Conservation (phyloP, 2,329 filamentous ascomycete species). For the Microdochium paspali region DNA sequence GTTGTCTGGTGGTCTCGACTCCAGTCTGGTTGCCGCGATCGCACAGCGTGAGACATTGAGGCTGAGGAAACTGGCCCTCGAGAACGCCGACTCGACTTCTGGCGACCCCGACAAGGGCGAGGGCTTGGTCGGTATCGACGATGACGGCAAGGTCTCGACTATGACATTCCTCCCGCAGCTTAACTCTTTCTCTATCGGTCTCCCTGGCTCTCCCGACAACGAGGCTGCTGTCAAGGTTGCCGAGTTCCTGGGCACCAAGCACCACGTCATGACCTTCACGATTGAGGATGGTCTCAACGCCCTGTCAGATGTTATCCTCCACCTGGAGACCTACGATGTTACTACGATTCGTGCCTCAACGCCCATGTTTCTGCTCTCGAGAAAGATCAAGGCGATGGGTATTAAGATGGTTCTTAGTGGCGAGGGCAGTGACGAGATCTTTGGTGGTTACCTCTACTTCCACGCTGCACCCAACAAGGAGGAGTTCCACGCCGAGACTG, state of each 20-base stretch:
- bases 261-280: conserved; percentile 97
- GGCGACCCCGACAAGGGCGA: conserved; percentile 52
- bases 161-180: conserved; percentile 88
- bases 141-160: conserved; percentile 80
- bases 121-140: conserved; percentile 87
- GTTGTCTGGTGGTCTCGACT: conserved; percentile 90
- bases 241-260: conserved; percentile 93
- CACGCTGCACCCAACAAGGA: conserved; percentile 84
- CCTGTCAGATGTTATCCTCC: conserved; percentile 93
- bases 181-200: conserved; percentile 97
- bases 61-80: conserved; percentile 56
- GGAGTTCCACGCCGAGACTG: conserved; percentile 92
- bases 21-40: conserved; percentile 88
- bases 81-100: conserved; percentile 29
- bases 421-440: conserved; percentile 96
- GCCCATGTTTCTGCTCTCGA: conserved; percentile 93
- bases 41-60: conserved; percentile 85
- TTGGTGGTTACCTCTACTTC: conserved; percentile 98
- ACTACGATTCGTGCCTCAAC: conserved; percentile 97
- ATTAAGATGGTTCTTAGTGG: conserved; percentile 99
- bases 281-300: conserved; percentile 96
- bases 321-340: conserved; percentile 95
- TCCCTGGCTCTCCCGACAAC: conserved; percentile 87
- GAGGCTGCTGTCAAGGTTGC: conserved; percentile 87
- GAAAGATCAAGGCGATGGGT: conserved; percentile 99